Evolutionary conservation across 352 stramenopile genomes (phyloP), one percentile per base, ranked within the genome.

Genomic region (Stephanocyclus meneghinianus): DNA sequence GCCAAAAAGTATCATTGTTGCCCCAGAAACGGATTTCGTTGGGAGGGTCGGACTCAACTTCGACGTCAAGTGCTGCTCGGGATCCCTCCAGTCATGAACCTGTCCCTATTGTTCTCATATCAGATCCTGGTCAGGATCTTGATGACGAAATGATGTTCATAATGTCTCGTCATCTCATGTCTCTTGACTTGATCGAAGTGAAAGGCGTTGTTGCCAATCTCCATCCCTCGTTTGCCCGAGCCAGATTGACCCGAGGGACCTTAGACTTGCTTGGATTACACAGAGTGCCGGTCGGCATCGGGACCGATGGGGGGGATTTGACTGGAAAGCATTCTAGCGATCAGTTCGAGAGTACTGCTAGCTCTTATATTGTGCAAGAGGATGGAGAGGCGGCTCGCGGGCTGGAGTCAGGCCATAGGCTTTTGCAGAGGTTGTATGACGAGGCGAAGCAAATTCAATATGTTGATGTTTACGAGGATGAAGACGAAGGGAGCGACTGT

Each of bases 101-200:
- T 6, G 62, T 84, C 5, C 77, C 77, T 2, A 74, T 84, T 26
- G 60, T 87, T 9, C 13, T 87, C 15, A 76, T 87, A 9, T 77
- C 65, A n/a, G 81, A 87, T 50, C 72, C 72, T 21, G 81, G 81
- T 13, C 81, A 87, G 63, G 81, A 87, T 69, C 51, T 85, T 18
- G 81, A 87, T 50, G 81, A 87, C 45, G 81, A 87, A 72, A 87
- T 87, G 81, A 80, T 83, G 70, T 80, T 87, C 50, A 83, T 87
- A 45, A 78, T 87, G 76, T 67, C 80, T 10, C 63, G 81, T 2
- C 59, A 78, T 47, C 56, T 87, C 10, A 57, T 80, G 18, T 73
- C 68, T 50, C 48, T 80, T 13, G 50, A 84, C 13, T 57, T 83
- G 2, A 84, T 85, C 15, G 64, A 53, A 30, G 53, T 87, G 5